Evolutionary conservation across 345 rosid genomes (phyloP).

Genomic region (Citrus sp.): DNA sequence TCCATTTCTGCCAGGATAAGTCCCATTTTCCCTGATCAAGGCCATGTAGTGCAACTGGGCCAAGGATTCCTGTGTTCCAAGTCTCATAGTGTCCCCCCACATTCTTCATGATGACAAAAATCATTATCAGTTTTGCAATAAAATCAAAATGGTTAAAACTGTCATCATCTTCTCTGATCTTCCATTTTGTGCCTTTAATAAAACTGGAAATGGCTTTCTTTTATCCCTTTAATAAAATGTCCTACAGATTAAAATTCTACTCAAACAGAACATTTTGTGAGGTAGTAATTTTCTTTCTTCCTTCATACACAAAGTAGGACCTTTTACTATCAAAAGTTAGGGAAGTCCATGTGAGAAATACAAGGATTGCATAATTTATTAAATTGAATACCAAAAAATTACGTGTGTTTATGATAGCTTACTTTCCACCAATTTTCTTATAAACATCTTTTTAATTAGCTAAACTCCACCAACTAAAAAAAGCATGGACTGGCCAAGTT

Average conservation of each 20-base stretch:
- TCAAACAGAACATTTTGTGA: background rate
- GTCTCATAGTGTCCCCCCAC: conserved; percentile 95
- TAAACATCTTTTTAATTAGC: background rate
- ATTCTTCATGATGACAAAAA: conserved; percentile 45
- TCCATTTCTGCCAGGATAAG: conserved; percentile 95
- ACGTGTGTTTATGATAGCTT: background rate
- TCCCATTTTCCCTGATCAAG: conserved; percentile 86
- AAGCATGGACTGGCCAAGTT: background rate
- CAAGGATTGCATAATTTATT: background rate
- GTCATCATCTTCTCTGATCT: background rate
- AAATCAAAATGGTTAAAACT: background rate
- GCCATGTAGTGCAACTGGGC: conserved; percentile 94
- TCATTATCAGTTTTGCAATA: background rate
- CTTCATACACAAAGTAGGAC: background rate
- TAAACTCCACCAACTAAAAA: background rate
- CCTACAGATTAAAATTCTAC: background rate
- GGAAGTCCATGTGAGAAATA: background rate
- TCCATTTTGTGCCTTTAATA: too few relatives aligned
- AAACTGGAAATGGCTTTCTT: background rate
- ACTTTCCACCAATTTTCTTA: background rate
- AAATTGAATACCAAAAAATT: background rate
- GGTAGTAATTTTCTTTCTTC: background rate
- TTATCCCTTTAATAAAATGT: background rate
- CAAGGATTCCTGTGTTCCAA: conserved; percentile 93
- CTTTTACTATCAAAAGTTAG: background rate